A percentile compares a stretch with the other conserved stretches of the same genome.
phyloP scores from a whole-genome alignment of 2,329 filamentous ascomycete species.

The Verticillium longisporum region DNA sequence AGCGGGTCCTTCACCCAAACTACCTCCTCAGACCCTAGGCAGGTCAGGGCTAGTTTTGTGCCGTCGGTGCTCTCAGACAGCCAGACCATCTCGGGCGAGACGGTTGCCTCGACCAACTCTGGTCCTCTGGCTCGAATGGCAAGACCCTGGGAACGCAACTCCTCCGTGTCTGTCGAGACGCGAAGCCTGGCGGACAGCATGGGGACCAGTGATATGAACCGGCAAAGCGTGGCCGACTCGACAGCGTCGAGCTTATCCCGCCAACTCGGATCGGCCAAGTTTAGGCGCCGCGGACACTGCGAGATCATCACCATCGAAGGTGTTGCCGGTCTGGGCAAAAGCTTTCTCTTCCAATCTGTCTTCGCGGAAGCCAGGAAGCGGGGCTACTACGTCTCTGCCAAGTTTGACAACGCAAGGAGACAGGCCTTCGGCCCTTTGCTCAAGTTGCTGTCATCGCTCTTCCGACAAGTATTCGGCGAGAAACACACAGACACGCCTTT shows the following conservation, averaged over 20 bases:
- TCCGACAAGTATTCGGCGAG: constrained; percentile 62
- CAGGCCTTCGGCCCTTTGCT: constrained; percentile 57
- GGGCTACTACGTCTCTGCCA: constrained; percentile 60
- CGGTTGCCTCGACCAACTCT: constrained; percentile 39
- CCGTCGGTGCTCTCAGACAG: constrained; percentile 33
- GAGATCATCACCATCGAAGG: constrained; percentile 58
- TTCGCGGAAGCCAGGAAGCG: constrained; percentile 52
- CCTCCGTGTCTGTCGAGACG: constrained; percentile 42
- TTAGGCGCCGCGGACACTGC: constrained; percentile 54
- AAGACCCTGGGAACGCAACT: constrained; percentile 45
- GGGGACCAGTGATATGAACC: constrained; percentile 29
- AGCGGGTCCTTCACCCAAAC: constrained; percentile 43
- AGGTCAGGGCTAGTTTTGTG: constrained; percentile 29
- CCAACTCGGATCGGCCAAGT: constrained; percentile 50
- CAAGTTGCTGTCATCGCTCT: constrained; percentile 58
- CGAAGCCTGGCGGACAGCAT: constrained; percentile 38
- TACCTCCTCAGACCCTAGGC: constrained; percentile 32
- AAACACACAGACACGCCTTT: constrained; percentile 58
- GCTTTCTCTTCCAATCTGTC: constrained; percentile 56
- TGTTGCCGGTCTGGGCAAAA: constrained; percentile 58
- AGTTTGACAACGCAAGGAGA: constrained; percentile 56
- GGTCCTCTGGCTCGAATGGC: constrained; percentile 26
- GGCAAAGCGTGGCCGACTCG: constrained; percentile 27
- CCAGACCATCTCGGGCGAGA: constrained; percentile 34
- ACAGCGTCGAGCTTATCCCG: constrained; percentile 43